Evolutionary conservation across 768 basidiomycete genomes (phyloP), one percentile per base, ranked within the genome.

Genomic region (Mycena rosella): DNA sequence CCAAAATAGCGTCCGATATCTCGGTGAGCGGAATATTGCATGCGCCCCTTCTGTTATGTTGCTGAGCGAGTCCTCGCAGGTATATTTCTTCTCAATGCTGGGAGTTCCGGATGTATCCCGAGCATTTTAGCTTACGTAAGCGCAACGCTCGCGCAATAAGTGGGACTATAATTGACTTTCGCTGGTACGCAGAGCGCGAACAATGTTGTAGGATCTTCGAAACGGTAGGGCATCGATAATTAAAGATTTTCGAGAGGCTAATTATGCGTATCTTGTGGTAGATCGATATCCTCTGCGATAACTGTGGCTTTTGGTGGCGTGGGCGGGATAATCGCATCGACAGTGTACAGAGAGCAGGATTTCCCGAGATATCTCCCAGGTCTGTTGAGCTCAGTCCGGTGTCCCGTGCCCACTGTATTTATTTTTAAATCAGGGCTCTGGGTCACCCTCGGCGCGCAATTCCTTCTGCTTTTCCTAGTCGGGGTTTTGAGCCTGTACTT

Each of bases 121-220:
- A 81, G 81, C 15, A 80, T 85, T 58, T 76, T 85, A 36, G 83
- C 82, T n/a, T 85, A 80, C 71, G 81, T 82, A 63, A 63, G 79
- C 62, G 17, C 4, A 40, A 15, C 17, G 38, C 24, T 38, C 5
- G 26, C 27, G 73, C 17, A 29, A 36, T 29, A 29, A 24, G 14
- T 38, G 14, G 17, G 27, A 45, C 22, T 40, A 32, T 30, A n/a
- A 40, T 17, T 52, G 18, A 15, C 32, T 48, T 60, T 1, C 45
- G 22, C 24, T 22, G 34, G 17, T 27, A 44, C 48, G 9, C 54
- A 74, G 74, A 65, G 74, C 49, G 68, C 82, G 7, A 85, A 85
- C 67, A 86, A 86, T 67, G 84, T 85, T 7, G 83, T 84, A 13
- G 82, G 83, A 17, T 84, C 85, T 59, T 83, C 82, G 59, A 85